Base-by-base conservation (phyloP, 208 protist genomes). In the Trypanosoma brucei region DNA sequence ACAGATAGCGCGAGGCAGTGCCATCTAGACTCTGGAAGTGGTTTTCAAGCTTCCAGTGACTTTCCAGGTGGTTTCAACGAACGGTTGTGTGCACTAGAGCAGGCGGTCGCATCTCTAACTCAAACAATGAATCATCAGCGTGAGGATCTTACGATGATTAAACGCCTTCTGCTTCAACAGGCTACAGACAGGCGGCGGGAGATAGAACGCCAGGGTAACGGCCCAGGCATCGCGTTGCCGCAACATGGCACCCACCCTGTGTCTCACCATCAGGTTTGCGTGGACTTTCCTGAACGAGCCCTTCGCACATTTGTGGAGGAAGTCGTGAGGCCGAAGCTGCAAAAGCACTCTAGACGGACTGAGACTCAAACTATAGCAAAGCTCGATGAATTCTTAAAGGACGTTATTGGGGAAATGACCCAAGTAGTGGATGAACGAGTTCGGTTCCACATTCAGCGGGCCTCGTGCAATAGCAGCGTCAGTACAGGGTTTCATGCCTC, bases 121-220 rank as follows among this genome's bases (percentile, higher is more conserved):
- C 81, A 84, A 65, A 78, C 78, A 2, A 70, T 95, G 62, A 78
- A 86, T 50, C 78, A 88, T 71, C 89, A 95, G 64, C 82, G 86
- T 35, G 82, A 95, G 38, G 89, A 95, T 72, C 54, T 95, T 40
- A 80, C 81, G 22, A 81, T 91, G 78, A 87, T 95, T 45, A 92
- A 91, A 68, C 73, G 79, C n/a, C 68, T 92, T 61, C 78, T 94
- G 33, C 71, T 94, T 9, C 88, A 92, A 62, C 84, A 94, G 69
- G 78, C 81, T 33, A 68, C 65, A 48, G 76, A 84, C 61, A 65
- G 76, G 2, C 80, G 84, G 9, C 75, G 79, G 7, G 86, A 86
- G 58, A 54, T 76, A n/a, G 80, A 87, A 55, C 63, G 61, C 37
- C 73, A 67, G 34, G 51, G 68, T 34, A 62, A 52, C 36, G 4